Base-by-base conservation (phyloP, 257 asterid species). In the Catharanthus roseus region DNA sequence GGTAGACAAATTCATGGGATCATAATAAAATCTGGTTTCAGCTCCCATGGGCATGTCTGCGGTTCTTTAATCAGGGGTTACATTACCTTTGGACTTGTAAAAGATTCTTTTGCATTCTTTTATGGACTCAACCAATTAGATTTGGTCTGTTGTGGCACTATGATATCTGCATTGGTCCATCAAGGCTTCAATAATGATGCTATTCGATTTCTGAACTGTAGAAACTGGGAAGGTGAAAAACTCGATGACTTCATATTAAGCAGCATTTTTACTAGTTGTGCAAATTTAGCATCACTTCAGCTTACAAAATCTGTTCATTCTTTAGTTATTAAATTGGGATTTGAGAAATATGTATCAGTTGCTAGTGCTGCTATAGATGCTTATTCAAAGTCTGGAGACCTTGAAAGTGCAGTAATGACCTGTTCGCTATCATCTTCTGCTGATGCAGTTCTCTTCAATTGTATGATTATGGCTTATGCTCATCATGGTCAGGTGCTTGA, bases 401-500 rank as follows among this genome's bases (percentile, higher is more conserved):
- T 73, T 24, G 44, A 41, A 65, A 65, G 77, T 64, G 77, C 77
- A 53, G 54, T 23, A 5, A 15, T 18, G 18, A 24, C 65, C 4
- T 73, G 65, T n/a, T 51, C 56, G 36, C 33, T 21, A 2, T 64
- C 77, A 51, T 73, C 65, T 21, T 64, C 42, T 31, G 72, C 71
- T 53, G 77, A 73, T 33, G 66, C 65, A 6, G n/a, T 73, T 73
- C 65, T 73, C 57, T 73, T 49, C 50, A 73, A 73, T 38, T 64
- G 71, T 19, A 73, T 73, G 77, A 73, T 73, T 16, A 65, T 53
- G 65, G 77, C 72, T 49, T 73, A 73, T 65, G 77, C 77, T 33
- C 71, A 41, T 73, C 77, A 73, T 65, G 77, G 77, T 49, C 57
- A 50, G 19, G 71, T 67, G 34, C 42, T 38, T 12, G 72, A 73